Percentiles rank a stretch among this genome's conserved stretches.
Evolutionary conservation across 1,284 basidiomycete species (phyloP).

Genomic region (Ustilago lituana): DNA sequence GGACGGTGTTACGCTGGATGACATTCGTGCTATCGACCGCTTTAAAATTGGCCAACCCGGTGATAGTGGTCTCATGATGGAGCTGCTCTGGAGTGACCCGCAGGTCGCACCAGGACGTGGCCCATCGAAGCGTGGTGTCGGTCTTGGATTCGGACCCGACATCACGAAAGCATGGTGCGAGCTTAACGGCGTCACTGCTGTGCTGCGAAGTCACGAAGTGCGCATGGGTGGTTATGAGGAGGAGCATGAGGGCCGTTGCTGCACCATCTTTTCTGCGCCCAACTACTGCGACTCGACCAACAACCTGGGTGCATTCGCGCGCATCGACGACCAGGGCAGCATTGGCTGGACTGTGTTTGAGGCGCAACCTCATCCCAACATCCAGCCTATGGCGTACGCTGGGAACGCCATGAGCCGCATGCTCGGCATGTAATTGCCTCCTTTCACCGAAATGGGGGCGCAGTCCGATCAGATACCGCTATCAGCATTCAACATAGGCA

Average conservation of each 20-base stretch:
- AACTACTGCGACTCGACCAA: slow-evolving; percentile 67
- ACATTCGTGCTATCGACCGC: slow-evolving; percentile 86
- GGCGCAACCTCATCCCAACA: slow-evolving; percentile 84
- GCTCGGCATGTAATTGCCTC: slow-evolving; percentile 30
- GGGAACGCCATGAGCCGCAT: slow-evolving; percentile 57
- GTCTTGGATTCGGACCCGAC: slow-evolving; percentile 88
- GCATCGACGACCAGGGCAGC: slow-evolving; percentile 79
- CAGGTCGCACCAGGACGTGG: slow-evolving; percentile 89
- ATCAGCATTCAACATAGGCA: slow-evolving; percentile 1
- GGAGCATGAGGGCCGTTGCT: slow-evolving; percentile 88
- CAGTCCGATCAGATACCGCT: too few species aligned
- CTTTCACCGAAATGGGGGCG: too few species aligned
- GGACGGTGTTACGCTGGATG: slow-evolving; percentile 90
- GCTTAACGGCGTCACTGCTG: slow-evolving; percentile 83
- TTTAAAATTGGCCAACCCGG: slow-evolving; percentile 86
- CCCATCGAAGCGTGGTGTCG: slow-evolving; percentile 95
- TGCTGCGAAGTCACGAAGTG: slow-evolving; percentile 97
- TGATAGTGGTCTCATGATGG: slow-evolving; percentile 92
- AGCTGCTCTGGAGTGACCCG: slow-evolving; percentile 79
- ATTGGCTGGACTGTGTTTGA: slow-evolving; percentile 81
- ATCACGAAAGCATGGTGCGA: slow-evolving; percentile 78
- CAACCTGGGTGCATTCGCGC: slow-evolving; percentile 70
- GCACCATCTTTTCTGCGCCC: slow-evolving; percentile 74
- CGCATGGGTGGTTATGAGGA: slow-evolving; percentile 86
- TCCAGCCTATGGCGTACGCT: slow-evolving; percentile 90